Base-by-base conservation (phyloP, 306 rosid species). In the Mucuna pruriens region DNA sequence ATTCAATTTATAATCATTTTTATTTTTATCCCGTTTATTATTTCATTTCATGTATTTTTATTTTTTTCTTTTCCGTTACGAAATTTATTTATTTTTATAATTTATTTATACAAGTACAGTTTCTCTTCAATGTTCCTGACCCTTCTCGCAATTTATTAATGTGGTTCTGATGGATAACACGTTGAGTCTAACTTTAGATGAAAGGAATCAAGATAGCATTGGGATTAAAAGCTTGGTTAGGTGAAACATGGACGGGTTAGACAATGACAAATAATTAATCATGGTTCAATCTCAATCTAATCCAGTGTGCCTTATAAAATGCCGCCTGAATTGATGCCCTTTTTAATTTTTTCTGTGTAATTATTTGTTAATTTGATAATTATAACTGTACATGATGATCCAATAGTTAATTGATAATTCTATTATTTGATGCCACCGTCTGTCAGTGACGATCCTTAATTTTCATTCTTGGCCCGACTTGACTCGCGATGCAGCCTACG, bases 311-410 rank as follows among this genome's bases (percentile, higher is more conserved):
- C 55, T 36, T 29, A 63, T 45, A 51, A 64, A 78, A 66, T 78
- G 82, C 75, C 76, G 58, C 60, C 76, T 55, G 2, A 79, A 55
- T 68, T 40, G 55, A 68, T 78, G 68, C 10, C 22, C 40, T 2
- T 75, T n/a, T 48, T n/a, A n/a, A n/a, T n/a, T n/a, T n/a, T 16
- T 49, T 49, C 2, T 38, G 15, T 15, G 19, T 31, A 31, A 45
- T 63, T 19, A 48, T 48, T 62, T 29, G 9, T 26, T 29, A 61
- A 15, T 26, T 31, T 51, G 8, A 16, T 31, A 5, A 22, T 20
- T 39, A n/a, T 40, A 23, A 61, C 23, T 17, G 2, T 51, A 20
- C 8, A 19, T 38, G 22, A 39, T 22, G 4, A 38, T 51, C 25
- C 1, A 1, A 17, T 7, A 51, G 17, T 51, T 46, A 48, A 2